Base-by-base conservation (phyloP, 139 green algal genomes). In the Monoraphidium neglectum region DNA sequence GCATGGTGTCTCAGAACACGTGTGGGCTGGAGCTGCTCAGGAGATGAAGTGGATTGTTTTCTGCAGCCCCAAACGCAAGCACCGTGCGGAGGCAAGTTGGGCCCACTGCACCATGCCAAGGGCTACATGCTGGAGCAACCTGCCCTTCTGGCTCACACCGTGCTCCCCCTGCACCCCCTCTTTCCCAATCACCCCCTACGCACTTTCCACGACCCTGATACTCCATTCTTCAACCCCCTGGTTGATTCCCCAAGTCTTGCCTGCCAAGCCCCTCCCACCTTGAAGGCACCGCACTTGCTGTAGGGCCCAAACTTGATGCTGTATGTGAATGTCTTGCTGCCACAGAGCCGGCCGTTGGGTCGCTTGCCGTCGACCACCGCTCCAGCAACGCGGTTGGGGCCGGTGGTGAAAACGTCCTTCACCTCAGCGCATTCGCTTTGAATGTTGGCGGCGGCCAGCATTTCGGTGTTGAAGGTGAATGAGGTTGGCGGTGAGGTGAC, bases 281-380 rank as follows among this genome's bases (percentile, higher is more conserved):
- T 79, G 37, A n/a, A 32, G 36, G 46, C 72, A 35, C 62, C 73
- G 8, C 75, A 80, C 1, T 26, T 61, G 6, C 4, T 8, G 43
- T 56, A 80, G 21, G 75, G 75, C 23, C 75, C 75, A 40, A 69
- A 80, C 6, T 26, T 49, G 2, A 53, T 40, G 1, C 35, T 63
- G 66, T 80, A 80, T 13, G 28, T n/a, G 43, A 80, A 80, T 35
- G 54, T 33, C 53, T 75, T 68, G 38, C 35, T 47, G 0, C 66
- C 75, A 38, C 75, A 80, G 0, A 80, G 65, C 66, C 54, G 74
- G 37, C 75, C 75, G 32, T 69, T 69, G 10, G 75, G 75, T 33
- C 53, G 57, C 10, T 30, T 54, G 18, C 75, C 75, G 36, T 12
- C 37, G 5, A 26, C 64, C 2, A 80, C 18, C 24, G 64, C 47